Evolutionary conservation across 495 filamentous ascomycete species (phyloP).

Genomic region (Platismatia glauca): DNA sequence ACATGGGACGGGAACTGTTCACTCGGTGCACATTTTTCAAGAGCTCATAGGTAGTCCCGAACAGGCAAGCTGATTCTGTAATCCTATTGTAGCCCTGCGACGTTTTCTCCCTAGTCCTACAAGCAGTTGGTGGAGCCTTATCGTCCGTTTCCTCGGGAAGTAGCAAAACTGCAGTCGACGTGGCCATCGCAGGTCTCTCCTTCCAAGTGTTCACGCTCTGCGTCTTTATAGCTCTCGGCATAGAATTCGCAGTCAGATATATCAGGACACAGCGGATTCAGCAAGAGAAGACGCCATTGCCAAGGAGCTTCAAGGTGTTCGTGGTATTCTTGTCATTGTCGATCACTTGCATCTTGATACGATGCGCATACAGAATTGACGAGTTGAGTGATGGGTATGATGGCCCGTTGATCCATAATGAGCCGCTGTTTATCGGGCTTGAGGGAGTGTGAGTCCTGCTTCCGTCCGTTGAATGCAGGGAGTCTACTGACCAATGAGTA

Average conservation of each 20-base stretch:
- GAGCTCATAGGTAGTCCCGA: background rate
- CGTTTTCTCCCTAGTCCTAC: conserved; percentile 40
- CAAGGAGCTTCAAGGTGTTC: conserved; percentile 34
- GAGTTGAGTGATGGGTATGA: conserved; percentile 41
- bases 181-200: conserved; percentile 34
- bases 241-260: conserved; percentile 37
- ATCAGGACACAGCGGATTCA: conserved; percentile 13
- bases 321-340: conserved; percentile 36
- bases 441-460: conserved; percentile 37
- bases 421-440: conserved; percentile 41
- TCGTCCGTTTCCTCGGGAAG: conserved; percentile 26
- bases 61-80: background rate
- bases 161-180: conserved; percentile 30
- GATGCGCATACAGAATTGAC: conserved; percentile 43
- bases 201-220: conserved; percentile 42
- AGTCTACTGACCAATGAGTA: conserved; percentile 2
- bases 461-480: background rate
- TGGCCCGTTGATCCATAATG: conserved; percentile 34
- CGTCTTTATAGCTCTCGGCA: conserved; percentile 36
- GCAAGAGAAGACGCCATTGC: conserved; percentile 18
- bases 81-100: conserved; percentile 31
- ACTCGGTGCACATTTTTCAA: background rate
- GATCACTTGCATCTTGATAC: conserved; percentile 36
- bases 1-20: background rate
- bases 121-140: conserved; percentile 43